These are phyloP conservation scores for Hemisphaericaspora nanyangensis DNA, from an alignment of 805 yeast genomes.

Conservation along the genomic window DNA sequence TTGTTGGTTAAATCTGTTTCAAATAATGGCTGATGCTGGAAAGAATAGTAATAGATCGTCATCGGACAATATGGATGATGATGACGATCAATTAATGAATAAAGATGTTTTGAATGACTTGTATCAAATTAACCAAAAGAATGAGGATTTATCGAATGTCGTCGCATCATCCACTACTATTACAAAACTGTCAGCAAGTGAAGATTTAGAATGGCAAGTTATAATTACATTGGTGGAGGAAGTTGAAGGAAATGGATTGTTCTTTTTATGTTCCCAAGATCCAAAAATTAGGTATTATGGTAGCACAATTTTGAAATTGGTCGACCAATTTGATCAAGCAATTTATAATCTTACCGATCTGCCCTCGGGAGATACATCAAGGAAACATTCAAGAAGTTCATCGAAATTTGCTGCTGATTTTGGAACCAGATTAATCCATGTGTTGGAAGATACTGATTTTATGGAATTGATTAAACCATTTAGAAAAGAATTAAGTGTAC, in stretches of 20 bases:
- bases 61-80: slow-evolving; percentile 21
- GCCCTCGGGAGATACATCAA: slow-evolving; percentile 3
- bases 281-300: slow-evolving; percentile 71
- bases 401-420: slow-evolving; percentile 75
- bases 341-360: slow-evolving; percentile 50
- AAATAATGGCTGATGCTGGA: slow-evolving; percentile 16
- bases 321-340: slow-evolving; percentile 85
- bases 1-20: slow-evolving; percentile 75
- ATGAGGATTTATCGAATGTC: slow-evolving; percentile 27
- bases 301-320: slow-evolving; percentile 65
- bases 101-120: slow-evolving; percentile 38
- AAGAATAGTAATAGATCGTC: slow-evolving; percentile 13
- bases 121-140: slow-evolving; percentile 43
- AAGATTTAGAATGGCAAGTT: slow-evolving; percentile 71
- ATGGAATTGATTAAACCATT: slow-evolving; percentile 54
- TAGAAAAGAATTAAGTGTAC: slow-evolving; percentile 55
- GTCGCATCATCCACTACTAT: slow-evolving; percentile 1
- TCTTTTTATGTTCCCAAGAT: slow-evolving; percentile 87
- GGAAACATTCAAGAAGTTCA: slow-evolving; percentile 52
- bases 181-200: slow-evolving; percentile 33
- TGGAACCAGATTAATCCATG: slow-evolving; percentile 72
- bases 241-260: slow-evolving; percentile 92
- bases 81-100: slow-evolving; percentile 33
- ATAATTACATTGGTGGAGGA: slow-evolving; percentile 87
- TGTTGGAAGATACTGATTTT: slow-evolving; percentile 69